Evolutionary conservation across 2,329 filamentous ascomycete genomes (phyloP), one percentile per base, ranked within the genome.

Genomic region (Colletotrichum sp.): DNA sequence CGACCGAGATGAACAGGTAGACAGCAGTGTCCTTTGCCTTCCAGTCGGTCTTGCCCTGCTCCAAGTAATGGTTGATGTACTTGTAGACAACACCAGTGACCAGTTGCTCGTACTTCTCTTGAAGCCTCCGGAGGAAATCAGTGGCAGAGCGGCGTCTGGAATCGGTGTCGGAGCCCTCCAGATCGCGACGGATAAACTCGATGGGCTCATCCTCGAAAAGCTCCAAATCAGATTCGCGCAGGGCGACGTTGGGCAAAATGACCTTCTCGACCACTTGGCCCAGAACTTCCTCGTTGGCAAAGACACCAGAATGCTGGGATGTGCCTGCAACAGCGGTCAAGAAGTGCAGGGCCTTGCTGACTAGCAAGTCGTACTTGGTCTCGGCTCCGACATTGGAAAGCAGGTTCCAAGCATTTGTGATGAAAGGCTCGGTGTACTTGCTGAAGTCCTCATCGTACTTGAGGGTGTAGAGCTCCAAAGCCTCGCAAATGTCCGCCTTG

Each of bases 131-230:
- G 75, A 99, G 87, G 87, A 99, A 99, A 84, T 99, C 97, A 1
- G 96, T 99, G 1, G 98, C 96, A 55, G 97, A 96, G 81, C 97
- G 92, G 79, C 97, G 91, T 82, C 97, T 91, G 2, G 97, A 99
- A 83, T 99, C 97, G 71, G 94, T 98, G 85, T 99, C 97, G 3
- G 97, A 98, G 8, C 97, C 97, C 84, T 99, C 97, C 64, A 99
- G 89, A 84, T 99, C 97, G 81, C 96, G 92, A 78, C 97, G 92
- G 82, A 99, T 99, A 83, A 98, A 99, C 85, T 99, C 97, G 79
- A 99, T 99, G 0, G 97, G 97, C 87, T 99, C 98, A 83, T 99
- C 98, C 83, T 99, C 97, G 80, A 99, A 99, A 79, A 98, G 90
- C 84, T 99, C 97, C 71, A 98, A 91, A 79, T 99, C 98, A 1